Conservation (phyloP, 331 rosid species). For the Quercus lobata region DNA sequence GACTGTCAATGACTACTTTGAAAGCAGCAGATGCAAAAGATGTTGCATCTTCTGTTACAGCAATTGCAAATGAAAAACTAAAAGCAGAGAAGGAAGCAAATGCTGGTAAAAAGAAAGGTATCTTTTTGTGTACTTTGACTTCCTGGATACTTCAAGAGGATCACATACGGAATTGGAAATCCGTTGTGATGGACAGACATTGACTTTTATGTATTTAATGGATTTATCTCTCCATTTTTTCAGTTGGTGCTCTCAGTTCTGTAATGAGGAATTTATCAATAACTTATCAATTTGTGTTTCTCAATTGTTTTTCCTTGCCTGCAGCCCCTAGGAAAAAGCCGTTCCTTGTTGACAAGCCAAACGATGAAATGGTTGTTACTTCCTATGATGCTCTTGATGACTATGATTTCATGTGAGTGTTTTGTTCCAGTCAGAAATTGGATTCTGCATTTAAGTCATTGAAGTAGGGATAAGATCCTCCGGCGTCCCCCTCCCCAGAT, state of each 20-base stretch:
- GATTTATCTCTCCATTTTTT: neutral
- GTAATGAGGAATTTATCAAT: neutral
- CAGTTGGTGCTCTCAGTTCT: neutral
- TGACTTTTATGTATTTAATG: neutral
- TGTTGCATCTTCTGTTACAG: slow-evolving; percentile 76
- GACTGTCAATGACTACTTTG: slow-evolving; percentile 68
- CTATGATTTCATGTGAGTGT: slow-evolving; percentile 75
- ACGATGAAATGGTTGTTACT: slow-evolving; percentile 59
- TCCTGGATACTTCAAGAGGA: neutral
- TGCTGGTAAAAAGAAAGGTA: slow-evolving; percentile 88
- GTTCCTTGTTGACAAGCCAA: slow-evolving; percentile 74
- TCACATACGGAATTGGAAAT: neutral
- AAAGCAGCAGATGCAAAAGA: slow-evolving; percentile 96
- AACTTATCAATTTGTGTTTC: neutral
- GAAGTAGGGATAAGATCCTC: slow-evolving; percentile 40
- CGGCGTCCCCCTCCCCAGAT: slow-evolving; percentile 32
- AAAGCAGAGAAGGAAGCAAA: slow-evolving; percentile 89
- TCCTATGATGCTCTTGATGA: slow-evolving; percentile 66
- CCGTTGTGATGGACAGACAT: neutral
- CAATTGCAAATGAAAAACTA: slow-evolving; percentile 91
- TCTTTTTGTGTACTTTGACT: too few relatives aligned
- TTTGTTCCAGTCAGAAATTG: slow-evolving; percentile 22
- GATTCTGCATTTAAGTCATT: slow-evolving; percentile 29
- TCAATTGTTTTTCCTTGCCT: neutral
- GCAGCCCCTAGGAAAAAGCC: slow-evolving; percentile 88